These are phyloP conservation scores for Paecilomyces niveus DNA, from an alignment of 2,329 filamentous ascomycete species.

Conservation along the genomic window DNA sequence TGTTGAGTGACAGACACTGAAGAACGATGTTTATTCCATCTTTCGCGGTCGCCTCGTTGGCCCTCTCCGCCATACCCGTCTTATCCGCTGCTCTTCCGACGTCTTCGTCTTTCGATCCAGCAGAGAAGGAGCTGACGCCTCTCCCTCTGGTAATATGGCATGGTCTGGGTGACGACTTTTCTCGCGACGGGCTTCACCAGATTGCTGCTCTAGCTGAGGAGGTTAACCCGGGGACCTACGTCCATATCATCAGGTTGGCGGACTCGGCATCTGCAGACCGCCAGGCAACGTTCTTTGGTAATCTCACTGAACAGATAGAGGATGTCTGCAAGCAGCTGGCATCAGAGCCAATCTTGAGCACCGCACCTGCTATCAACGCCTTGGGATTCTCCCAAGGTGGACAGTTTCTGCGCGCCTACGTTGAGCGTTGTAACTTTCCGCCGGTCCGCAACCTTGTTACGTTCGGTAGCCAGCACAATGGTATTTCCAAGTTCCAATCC, in stretches of 20 bases:
- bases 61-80: neutral
- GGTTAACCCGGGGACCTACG: conserved; percentile 73
- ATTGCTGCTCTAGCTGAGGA: conserved; percentile 65
- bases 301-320: conserved; percentile 70
- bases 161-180: conserved; percentile 62
- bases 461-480: conserved; percentile 87
- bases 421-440: conserved; percentile 76
- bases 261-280: conserved; percentile 63
- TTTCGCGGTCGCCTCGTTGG: neutral
- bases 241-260: conserved; percentile 70
- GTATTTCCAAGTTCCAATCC: conserved; percentile 73
- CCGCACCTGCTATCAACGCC: conserved; percentile 77
- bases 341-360: conserved; percentile 69
- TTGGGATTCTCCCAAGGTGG: conserved; percentile 94
- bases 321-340: conserved; percentile 72
- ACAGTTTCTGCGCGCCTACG: conserved; percentile 85
- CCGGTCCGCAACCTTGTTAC: conserved; percentile 74
- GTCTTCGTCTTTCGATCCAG: conserved; percentile 15
- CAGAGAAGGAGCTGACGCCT: conserved; percentile 37
- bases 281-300: conserved; percentile 82
- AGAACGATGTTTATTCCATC: neutral
- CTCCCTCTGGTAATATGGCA: conserved; percentile 95
- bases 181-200: conserved; percentile 63
- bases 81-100: conserved; percentile 7
- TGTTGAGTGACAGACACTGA: neutral